phyloP scores from a whole-genome alignment of 2,329 filamentous ascomycete species.

The Spiromastix sp. region DNA sequence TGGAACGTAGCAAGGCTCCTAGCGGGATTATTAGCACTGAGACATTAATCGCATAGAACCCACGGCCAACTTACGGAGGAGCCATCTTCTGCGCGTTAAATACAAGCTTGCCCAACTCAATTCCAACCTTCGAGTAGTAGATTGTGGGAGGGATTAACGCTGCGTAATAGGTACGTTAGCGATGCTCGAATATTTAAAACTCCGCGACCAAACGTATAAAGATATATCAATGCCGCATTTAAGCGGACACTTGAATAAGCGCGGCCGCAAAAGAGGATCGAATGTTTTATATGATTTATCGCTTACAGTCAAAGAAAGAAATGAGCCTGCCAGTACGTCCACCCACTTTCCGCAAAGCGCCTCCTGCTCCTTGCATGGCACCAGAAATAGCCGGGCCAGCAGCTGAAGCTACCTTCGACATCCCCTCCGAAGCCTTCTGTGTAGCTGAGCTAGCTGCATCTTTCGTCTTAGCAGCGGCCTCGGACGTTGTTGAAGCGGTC shows the following conservation, averaged over 20 bases:
- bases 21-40: conserved; percentile 5
- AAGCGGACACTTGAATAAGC: neutral
- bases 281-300: too few relatives aligned
- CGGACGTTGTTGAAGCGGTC: conserved; percentile 37
- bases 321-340: conserved; percentile 73
- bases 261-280: neutral
- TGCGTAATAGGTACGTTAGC: conserved; percentile 37
- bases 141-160: conserved; percentile 75
- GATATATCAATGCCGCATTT: neutral
- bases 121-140: conserved; percentile 84
- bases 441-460: conserved; percentile 31
- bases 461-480: conserved; percentile 36
- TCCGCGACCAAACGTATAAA: neutral
- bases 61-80: conserved; percentile 64
- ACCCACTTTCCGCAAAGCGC: conserved; percentile 64
- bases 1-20: conserved; percentile 77
- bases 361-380: conserved; percentile 57
- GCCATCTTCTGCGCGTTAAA: conserved; percentile 83
- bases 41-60: conserved; percentile 3
- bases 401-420: conserved; percentile 69
- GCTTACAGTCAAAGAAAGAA: conserved; percentile 75
- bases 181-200: conserved; percentile 4
- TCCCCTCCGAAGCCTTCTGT: conserved; percentile 66
- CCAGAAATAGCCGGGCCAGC: conserved; percentile 68
- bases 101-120: conserved; percentile 81